phyloP scores from a whole-genome alignment of 164 flowering plant species.

The Taxillus chinensis region DNA sequence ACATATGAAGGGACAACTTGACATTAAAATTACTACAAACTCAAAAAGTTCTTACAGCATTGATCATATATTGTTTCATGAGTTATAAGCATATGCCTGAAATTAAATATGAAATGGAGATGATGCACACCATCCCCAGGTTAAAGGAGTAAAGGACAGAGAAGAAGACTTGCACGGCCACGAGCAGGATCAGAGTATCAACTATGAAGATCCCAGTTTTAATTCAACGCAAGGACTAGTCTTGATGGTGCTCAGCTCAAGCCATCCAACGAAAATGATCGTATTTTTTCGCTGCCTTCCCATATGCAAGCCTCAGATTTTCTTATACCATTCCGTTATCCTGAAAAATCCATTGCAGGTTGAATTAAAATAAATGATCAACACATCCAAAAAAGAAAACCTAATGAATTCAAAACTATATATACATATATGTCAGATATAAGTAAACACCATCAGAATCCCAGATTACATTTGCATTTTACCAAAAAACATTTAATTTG shows the following conservation, averaged over 20 bases:
- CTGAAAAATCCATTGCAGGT: slow-evolving; percentile 12
- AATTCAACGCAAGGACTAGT: slow-evolving; percentile 6
- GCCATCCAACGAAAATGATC: slow-evolving; percentile 10
- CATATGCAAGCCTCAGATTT: slow-evolving; percentile 4
- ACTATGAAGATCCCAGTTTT: slow-evolving; percentile 1
- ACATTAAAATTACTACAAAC: slow-evolving; percentile 18
- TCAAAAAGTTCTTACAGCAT: slow-evolving; percentile 20
- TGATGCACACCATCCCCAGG: slow-evolving; percentile 12
- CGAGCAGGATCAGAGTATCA: slow-evolving; percentile 1
- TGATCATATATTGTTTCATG: slow-evolving; percentile 10
- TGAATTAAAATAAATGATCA: neutral
- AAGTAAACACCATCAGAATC: no score
- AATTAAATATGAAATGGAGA: slow-evolving; percentile 20
- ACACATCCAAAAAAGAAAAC: neutral
- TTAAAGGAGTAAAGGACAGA: slow-evolving; percentile 5
- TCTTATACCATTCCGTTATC: slow-evolving; percentile 8
- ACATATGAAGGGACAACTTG: slow-evolving; percentile 14
- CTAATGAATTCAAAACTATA: no score
- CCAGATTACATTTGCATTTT: no score
- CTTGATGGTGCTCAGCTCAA: neutral
- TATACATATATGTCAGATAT: no score
- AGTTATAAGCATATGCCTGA: slow-evolving; percentile 29
- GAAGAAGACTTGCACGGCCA: slow-evolving; percentile 3
- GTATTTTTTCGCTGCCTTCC: slow-evolving; percentile 5
- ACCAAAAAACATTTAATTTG: no score